Evolutionary conservation across 23 red algal species (phyloP), one percentile per base, ranked within the genome.

Genomic region (Gracilaria domingensis): DNA sequence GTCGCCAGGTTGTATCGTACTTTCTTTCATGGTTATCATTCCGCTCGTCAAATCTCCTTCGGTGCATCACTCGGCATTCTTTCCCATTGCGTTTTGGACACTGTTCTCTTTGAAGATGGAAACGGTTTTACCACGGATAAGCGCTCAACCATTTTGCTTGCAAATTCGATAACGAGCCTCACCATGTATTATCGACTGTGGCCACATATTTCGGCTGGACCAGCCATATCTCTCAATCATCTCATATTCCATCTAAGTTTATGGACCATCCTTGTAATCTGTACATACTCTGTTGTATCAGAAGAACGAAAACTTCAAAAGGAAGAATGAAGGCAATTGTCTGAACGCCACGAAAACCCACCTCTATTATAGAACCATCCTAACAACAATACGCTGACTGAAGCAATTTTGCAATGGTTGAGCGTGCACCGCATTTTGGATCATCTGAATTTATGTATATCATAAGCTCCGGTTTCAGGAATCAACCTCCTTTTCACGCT

Each of bases 1-100:
- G 42, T 71, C 53, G 82, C 88, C 4, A 97, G 90, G 47, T 78
- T 97, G 26, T 93, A 93, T 74, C 81, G 95, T 58, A 97, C 95
- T 25, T 97, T 85, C 77, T 88, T 90, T 25, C 95, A 97, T 45
- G 95, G 95, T 2, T 97, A 97, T 60, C 95, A 97, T 80, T 97
- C 95, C 12, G 74, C 81, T 32, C 70, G 95, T 40, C 95, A 97
- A 55, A 88, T 97, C 3, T 51, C 88, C 8, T 86, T 91, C 24
- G 95, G 95, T 24, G 40, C 76, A 13, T 56, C 86, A 26, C 73
- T 91, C 28, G 95, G 89, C 8, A 79, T 93, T 58, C 51, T 71
- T 33, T 86, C 86, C 35, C 88, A 93, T 62, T 53, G 66, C 30
- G 82, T 75, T 11, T 70, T 97, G 56, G 92, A 94, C 12, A 33